Evolutionary conservation across 2,329 filamentous ascomycete genomes (phyloP).

Genomic region (Akanthomyces uredinophilus): DNA sequence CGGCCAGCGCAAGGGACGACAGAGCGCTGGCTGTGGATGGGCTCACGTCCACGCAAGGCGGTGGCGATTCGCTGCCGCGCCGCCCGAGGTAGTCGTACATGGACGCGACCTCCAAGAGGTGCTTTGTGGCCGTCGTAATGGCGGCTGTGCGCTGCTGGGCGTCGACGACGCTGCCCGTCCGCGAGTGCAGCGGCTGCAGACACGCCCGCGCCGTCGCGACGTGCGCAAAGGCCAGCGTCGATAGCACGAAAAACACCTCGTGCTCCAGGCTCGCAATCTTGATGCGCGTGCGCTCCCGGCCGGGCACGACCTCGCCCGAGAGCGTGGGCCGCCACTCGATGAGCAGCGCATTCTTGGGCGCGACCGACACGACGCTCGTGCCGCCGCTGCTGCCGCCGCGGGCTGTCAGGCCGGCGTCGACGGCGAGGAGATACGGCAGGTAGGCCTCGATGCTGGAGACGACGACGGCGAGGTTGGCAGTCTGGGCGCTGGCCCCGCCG

Average conservation of each 20-base stretch:
- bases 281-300: slow-evolving; percentile 60
- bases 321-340: slow-evolving; percentile 85
- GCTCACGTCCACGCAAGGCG: slow-evolving; percentile 49
- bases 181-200: slow-evolving; percentile 68
- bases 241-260: slow-evolving; percentile 75
- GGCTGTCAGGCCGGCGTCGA: slow-evolving; percentile 62
- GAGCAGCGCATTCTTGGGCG: slow-evolving; percentile 50
- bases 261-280: slow-evolving; percentile 71
- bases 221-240: slow-evolving; percentile 70
- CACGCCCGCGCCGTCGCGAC: slow-evolving; percentile 66
- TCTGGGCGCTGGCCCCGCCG: slow-evolving; percentile 59
- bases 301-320: slow-evolving; percentile 57
- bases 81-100: slow-evolving; percentile 68
- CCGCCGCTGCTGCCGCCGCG: slow-evolving; percentile 21
- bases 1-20: slow-evolving; percentile 67
- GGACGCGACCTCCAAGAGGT: slow-evolving; percentile 71
- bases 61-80: slow-evolving; percentile 33
- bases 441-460: slow-evolving; percentile 69
- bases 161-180: slow-evolving; percentile 54
- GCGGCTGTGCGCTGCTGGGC: slow-evolving; percentile 63
- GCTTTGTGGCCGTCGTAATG: slow-evolving; percentile 69
- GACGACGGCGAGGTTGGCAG: slow-evolving; percentile 64
- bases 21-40: slow-evolving; percentile 51
- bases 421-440: slow-evolving; percentile 73
- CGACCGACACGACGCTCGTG: slow-evolving; percentile 57